Evolutionary conservation across 78 protist species (phyloP).

Genomic region (Speleostelium caveatum): DNA sequence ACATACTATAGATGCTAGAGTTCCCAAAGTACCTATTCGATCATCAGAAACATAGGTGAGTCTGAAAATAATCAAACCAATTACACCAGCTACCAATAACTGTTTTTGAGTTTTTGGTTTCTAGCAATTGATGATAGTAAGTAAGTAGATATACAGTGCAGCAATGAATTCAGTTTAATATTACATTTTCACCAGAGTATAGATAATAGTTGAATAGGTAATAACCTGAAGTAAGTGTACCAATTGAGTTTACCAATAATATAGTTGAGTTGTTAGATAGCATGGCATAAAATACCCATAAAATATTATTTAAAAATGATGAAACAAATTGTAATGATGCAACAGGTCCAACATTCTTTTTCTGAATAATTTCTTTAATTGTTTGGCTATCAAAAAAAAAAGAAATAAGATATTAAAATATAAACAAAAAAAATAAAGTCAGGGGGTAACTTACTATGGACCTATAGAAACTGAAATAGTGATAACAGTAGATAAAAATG

Average conservation of each 20-base stretch:
- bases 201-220: conserved; percentile 11
- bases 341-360: conserved; percentile 11
- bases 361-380: conserved; percentile 16
- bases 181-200: neutral
- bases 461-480: conserved; percentile 15
- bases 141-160: no score
- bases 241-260: conserved; percentile 14
- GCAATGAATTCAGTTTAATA: no score
- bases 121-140: no score
- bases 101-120: neutral
- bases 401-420: no score
- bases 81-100: neutral
- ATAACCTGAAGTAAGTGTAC: conserved; percentile 10
- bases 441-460: conserved; percentile 1
- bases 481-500: conserved; percentile 3
- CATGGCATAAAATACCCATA: conserved; percentile 25
- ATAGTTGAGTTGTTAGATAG: conserved; percentile 14
- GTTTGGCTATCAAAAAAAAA: neutral
- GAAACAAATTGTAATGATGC: conserved; percentile 52
- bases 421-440: neutral
- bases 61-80: neutral
- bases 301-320: conserved; percentile 15
- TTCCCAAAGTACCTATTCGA: conserved; percentile 15
- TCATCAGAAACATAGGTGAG: neutral
- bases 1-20: conserved; percentile 13